These are phyloP conservation scores for Solanum chacoense DNA, from an alignment of 305 asterid genomes.

Conservation along the genomic window DNA sequence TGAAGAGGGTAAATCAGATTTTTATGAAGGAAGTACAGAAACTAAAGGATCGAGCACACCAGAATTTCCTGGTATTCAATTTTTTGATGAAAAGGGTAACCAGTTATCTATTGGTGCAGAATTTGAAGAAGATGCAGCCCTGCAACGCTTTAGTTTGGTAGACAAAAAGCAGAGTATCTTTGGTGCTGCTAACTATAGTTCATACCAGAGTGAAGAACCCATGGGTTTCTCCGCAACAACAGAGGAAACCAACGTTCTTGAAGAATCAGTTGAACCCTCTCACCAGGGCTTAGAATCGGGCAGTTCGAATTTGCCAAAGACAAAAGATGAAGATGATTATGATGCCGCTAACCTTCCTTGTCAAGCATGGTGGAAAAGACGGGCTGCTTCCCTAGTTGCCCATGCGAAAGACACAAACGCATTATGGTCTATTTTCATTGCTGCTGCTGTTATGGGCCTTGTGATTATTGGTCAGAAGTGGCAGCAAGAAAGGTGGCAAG, in stretches of 20 bases:
- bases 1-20: constrained; percentile 19
- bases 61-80: constrained; percentile 35
- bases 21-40: constrained; percentile 23
- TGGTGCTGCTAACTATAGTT: constrained; percentile 24
- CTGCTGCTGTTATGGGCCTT: constrained; percentile 84
- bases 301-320: constrained; percentile 18
- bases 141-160: constrained; percentile 16
- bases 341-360: constrained; percentile 58
- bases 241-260: constrained; percentile 23
- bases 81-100: constrained; percentile 42
- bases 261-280: constrained; percentile 21
- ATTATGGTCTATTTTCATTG: constrained; percentile 71
- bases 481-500: constrained; percentile 79
- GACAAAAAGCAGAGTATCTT: constrained; percentile 31
- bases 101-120: constrained; percentile 25
- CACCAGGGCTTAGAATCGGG: constrained; percentile 25
- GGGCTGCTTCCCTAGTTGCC: constrained; percentile 43
- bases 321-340: constrained; percentile 22
- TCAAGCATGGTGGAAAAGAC: constrained; percentile 92
- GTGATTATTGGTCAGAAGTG: constrained; percentile 74
- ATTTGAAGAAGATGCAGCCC: constrained; percentile 19
- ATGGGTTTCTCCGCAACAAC: constrained; percentile 16
- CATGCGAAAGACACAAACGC: constrained; percentile 78
- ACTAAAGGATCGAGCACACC: constrained; percentile 21
- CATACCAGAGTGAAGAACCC: constrained; percentile 26